These are phyloP conservation scores for Erucastrum elatum DNA, from an alignment of 345 rosid species.

Conservation along the genomic window DNA sequence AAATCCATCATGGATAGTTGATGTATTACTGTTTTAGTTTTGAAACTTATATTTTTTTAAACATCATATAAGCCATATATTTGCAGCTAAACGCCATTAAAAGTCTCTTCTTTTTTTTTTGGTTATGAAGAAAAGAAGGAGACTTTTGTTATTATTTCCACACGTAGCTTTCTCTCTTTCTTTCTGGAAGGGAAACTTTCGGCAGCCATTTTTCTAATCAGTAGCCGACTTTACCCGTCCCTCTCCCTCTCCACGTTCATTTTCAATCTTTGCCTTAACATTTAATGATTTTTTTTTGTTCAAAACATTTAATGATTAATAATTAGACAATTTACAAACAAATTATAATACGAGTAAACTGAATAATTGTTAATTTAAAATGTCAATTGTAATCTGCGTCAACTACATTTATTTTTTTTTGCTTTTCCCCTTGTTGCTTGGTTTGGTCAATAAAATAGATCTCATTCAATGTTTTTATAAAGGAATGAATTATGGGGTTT, in stretches of 20 bases:
- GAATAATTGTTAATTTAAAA: not conserved
- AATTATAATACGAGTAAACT: not conserved
- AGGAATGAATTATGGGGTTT: not conserved
- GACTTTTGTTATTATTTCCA: not conserved
- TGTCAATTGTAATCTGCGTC: not conserved
- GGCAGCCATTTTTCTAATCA: constrained; percentile 25
- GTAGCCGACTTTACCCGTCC: constrained; percentile 30
- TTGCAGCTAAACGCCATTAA: not conserved
- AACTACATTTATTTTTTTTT: not conserved
- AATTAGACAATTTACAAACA: not conserved
- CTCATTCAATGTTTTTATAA: constrained; percentile 22
- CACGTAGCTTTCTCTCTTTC: not conserved
- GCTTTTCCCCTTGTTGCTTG: not conserved
- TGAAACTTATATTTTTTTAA: too few species aligned
- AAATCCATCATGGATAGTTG: too few species aligned
- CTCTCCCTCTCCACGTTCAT: constrained; percentile 7
- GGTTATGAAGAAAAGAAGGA: not conserved
- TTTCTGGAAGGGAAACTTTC: constrained; percentile 17
- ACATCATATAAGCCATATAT: not conserved
- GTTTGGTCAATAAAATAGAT: constrained; percentile 20
- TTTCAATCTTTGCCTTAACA: constrained; percentile 28
- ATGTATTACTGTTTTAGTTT: too few species aligned
- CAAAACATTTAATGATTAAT: constrained; percentile 19
- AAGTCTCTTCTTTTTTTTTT: not conserved
- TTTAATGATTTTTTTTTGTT: too few species aligned